Evolutionary conservation across 352 stramenopile species (phyloP), one percentile per base, ranked within the genome.

Genomic region (Phytophthora melonis): DNA sequence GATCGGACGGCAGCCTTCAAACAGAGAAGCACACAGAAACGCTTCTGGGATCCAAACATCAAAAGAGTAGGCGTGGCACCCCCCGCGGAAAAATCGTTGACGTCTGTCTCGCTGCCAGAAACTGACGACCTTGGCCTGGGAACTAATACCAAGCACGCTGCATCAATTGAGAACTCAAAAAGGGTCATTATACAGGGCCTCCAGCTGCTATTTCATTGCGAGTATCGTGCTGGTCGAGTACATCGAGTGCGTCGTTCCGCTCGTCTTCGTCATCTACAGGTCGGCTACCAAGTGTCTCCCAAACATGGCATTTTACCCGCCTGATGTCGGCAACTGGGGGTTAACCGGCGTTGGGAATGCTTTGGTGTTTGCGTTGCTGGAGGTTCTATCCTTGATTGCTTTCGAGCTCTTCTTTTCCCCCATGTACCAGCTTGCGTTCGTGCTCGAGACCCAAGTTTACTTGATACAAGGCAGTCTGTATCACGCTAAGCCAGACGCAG

Each of bases 141-240:
- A 25, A 43, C 39, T 23, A 4, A 25, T 45, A 45, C 36, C 9
- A 18, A 43, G 4, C 36, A 43, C 36, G 13, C 36, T 14, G 36
- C 36, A 18, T 45, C 36, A 3, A 45, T 45, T 18, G 58, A 64
- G 7, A 56, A 27, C 41, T 57, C 58, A 25, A 66, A 66, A 21
- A 47, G 47, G 10, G 10, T 57, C n/a, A 43, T 9, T 57, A 16
- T 57, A 16, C 60, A 67, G 54, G 47, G 60, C 4, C 30, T 65
- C 0, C 54, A 63, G 9, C 45, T 70, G 11, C 45, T 70, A 8
- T 59, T 70, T 21, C 45, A 58, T 18, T 70, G 63, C 16, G 63
- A 70, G 50, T 70, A 64, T 21, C 43, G 59, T 18, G 63, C 32
- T 70, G 10, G 63, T 63, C 3, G 63, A 70, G 27, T 66, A 66